A percentile compares a stretch with the other conserved stretches of the same genome.
Evolutionary conservation across 2,329 filamentous ascomycete species (phyloP).

Genomic region (Aspergillus novoparasiticus): DNA sequence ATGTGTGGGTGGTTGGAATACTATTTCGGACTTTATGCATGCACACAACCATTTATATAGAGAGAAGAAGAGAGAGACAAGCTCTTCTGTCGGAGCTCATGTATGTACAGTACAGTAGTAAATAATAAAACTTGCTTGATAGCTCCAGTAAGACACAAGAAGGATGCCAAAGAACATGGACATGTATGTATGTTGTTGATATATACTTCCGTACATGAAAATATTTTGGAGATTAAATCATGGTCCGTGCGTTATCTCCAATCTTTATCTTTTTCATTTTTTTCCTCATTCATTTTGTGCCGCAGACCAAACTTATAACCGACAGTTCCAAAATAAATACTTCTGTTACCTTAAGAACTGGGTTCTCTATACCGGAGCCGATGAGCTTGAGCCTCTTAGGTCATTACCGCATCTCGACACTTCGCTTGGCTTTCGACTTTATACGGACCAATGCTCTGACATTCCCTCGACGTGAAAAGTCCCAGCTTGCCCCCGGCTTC

Average conservation of each 20-base stretch:
- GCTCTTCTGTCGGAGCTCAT: not conserved
- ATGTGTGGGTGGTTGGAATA: not conserved
- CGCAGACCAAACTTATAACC: not conserved
- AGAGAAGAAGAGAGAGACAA: slow-evolving; percentile 10
- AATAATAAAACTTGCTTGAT: not conserved
- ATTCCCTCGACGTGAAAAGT: not conserved
- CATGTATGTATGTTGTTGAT: not conserved
- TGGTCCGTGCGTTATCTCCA: not conserved
- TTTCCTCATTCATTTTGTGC: not conserved
- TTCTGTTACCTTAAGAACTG: not conserved
- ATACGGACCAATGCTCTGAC: not conserved
- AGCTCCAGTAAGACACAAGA: not conserved
- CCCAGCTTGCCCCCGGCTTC: not conserved
- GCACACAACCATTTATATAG: not conserved
- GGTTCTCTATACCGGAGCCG: not conserved
- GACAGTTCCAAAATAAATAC: not conserved
- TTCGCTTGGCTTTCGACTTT: slow-evolving; percentile 1
- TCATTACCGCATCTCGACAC: slow-evolving; percentile 2
- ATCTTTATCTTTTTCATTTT: not conserved
- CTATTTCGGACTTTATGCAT: not conserved
- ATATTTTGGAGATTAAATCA: no score
- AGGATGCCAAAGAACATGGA: not conserved
- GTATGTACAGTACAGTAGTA: not conserved
- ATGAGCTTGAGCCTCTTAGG: slow-evolving; percentile 6
- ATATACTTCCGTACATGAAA: no score